phyloP scores from a whole-genome alignment of 2,329 filamentous ascomycete genomes.

The Magnaporthiopsis poae region DNA sequence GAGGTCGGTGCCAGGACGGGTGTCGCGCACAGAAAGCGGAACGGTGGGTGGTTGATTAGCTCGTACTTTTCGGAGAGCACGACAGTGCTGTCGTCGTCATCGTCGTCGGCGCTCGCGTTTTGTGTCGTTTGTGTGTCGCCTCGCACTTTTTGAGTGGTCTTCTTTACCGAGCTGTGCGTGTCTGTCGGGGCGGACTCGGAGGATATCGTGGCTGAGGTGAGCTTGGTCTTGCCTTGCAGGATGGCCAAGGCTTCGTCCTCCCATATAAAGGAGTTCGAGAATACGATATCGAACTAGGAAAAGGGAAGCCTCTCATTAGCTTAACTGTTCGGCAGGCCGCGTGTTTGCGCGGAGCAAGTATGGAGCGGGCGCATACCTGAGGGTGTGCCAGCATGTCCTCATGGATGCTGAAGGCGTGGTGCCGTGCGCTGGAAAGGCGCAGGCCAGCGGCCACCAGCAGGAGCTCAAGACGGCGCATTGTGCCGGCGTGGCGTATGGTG shows the following conservation, averaged over 20 bases:
- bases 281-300: constrained; percentile 66
- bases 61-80: constrained; percentile 51
- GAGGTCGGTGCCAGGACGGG: constrained; percentile 54
- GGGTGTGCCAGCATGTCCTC: constrained; percentile 82
- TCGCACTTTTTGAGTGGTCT: not conserved
- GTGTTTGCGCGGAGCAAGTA: constrained; percentile 4
- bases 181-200: not conserved
- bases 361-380: constrained; percentile 46
- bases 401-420: constrained; percentile 67
- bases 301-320: not conserved
- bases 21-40: constrained; percentile 75
- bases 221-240: constrained; percentile 31
- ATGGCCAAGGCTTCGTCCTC: constrained; percentile 58
- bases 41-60: constrained; percentile 59
- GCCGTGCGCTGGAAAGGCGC: constrained; percentile 38
- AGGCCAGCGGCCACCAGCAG: constrained; percentile 31
- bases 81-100: constrained; percentile 23
- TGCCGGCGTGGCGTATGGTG: constrained; percentile 23
- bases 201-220: constrained; percentile 21
- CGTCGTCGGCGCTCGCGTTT: constrained; percentile 19
- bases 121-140: not conserved
- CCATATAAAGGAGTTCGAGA: constrained; percentile 62
- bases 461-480: constrained; percentile 42
- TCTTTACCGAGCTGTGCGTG: not conserved
- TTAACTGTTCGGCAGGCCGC: no score